Evolutionary conservation across 163 green algal species (phyloP), one percentile per base, ranked within the genome.

Genomic region (Prototheca wickerhamii): DNA sequence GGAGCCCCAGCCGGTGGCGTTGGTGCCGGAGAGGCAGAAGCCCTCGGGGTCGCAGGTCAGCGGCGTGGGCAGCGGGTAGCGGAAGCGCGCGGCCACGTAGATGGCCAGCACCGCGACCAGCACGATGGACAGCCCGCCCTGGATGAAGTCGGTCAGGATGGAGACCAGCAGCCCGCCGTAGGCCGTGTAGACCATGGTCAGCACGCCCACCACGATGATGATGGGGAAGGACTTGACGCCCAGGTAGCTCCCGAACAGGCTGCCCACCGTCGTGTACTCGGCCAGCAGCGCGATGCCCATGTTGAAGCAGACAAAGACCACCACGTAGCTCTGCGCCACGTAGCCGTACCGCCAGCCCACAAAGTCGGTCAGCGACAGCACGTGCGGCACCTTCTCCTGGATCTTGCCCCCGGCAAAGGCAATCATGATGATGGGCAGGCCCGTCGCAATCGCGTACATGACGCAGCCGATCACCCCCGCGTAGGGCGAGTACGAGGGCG

Each of bases 111-210:
- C 49, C 8, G 82, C 42, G 20, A 90, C 32, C 12, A 85, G 29
- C 6, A 83, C 33, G 20, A 66, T 72, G 25, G 60, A n/a, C 2
- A 64, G 33, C 4, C 65, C 35, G 28, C 69, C 74, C 68, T 85
- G 79, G 1, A 78, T 29, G 26, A 86, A 76, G 60, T 91, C 84
- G 10, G 84, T 91, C n/a, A 81, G 65, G 50, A 91, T 86, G 44
- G 75, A 85, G 31, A 90, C 70, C 17, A 78, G 69, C 25, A 91
- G 70, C 29, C 84, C 84, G 21, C 84, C 84, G 35, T 81, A 79
- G 21, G 73, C 64, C 31, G 84, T 89, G 70, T 91, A 91, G 3
- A 67, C 23, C 40, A 77, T 62, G 37, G 78, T 78, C 2, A 88
- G 64, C 33, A 82, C 50, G 29, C 74, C 83, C 21, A 88, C 73